Evolutionary conservation across 495 filamentous ascomycete species (phyloP), one percentile per base, ranked within the genome.

Genomic region (Pseudotulostoma volvatum): DNA sequence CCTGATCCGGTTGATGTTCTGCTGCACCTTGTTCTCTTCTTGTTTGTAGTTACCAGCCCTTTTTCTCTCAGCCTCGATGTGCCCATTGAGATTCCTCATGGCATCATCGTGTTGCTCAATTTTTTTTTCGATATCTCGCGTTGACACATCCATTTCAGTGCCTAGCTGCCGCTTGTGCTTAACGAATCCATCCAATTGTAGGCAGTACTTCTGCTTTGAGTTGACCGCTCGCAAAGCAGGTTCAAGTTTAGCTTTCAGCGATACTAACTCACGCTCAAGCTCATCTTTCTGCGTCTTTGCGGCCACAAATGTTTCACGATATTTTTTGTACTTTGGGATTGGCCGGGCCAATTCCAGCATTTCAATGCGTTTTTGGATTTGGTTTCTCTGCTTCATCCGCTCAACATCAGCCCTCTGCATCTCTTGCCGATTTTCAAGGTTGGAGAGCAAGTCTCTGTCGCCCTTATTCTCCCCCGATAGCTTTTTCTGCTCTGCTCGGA

Each of bases 321-420:
- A 46, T 20, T 57, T 38, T 14, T 56, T 51, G 51, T 88, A 94
- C 33, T 66, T 57, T 1, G 79, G 66, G 21, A 88, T 57, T 0
- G 83, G 77, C 13, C 74, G 71, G 7, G 71, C 58, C 17, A 66
- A 67, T 44, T 84, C 68, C 21, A 94, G 64, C 21, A 77, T 59
- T 16, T 71, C 61, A n/a, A 90, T 68, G 15, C 66, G 74, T 37
- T 67, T 52, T 46, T 81, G 62, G 15, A 92, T 73, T 13, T 68
- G 59, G 31, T 77, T 68, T 38, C 87, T 68, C 48, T 95, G 80
- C 18, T 75, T 68, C 47, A 93, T 67, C 45, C 84, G 73, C 44
- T 90, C 76, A 3, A 95, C 86, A 49, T 93, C 87, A 4, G 76
- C 78, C 47, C 81, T 72, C 28, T 86, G 71, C 44, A 72, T 70